A percentile compares a stretch with the other conserved stretches of the same genome.
These are phyloP conservation scores for Aspergillus sp. DNA, from an alignment of 2,329 filamentous ascomycete species.

Conservation along the genomic window DNA sequence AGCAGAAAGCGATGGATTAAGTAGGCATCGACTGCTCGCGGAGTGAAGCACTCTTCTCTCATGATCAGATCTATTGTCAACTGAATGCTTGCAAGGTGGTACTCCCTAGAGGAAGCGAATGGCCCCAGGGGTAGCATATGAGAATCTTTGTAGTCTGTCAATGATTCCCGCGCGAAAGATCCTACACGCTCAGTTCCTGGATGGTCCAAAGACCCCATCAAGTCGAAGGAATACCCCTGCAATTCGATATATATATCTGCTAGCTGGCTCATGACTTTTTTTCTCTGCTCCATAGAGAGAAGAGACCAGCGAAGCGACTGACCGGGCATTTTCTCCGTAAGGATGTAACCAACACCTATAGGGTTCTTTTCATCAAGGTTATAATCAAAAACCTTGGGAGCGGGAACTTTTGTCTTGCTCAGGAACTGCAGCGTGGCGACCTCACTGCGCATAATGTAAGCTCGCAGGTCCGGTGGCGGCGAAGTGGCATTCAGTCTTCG, in stretches of 20 bases:
- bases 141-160: slow-evolving; percentile 33
- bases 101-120: slow-evolving; percentile 37
- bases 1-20: slow-evolving; percentile 46
- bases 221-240: slow-evolving; percentile 37
- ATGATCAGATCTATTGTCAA: slow-evolving; percentile 42
- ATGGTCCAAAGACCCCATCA: slow-evolving; percentile 37
- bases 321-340: slow-evolving; percentile 46
- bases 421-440: slow-evolving; percentile 45
- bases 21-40: slow-evolving; percentile 37
- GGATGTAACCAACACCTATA: slow-evolving; percentile 43
- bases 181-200: slow-evolving; percentile 32
- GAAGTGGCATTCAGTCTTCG: slow-evolving; percentile 43
- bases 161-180: slow-evolving; percentile 40
- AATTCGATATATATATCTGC: slow-evolving; percentile 44
- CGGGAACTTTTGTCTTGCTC: slow-evolving; percentile 35
- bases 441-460: slow-evolving; percentile 41
- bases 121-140: slow-evolving; percentile 33
- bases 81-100: slow-evolving; percentile 33
- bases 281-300: slow-evolving; percentile 32
- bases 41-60: slow-evolving; percentile 38
- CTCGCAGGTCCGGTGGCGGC: slow-evolving; percentile 32
- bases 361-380: slow-evolving; percentile 33
- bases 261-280: slow-evolving; percentile 40
- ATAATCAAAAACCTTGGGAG: slow-evolving; percentile 42
- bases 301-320: slow-evolving; percentile 39